Percentiles rank a stretch among this genome's conserved stretches.
Evolutionary conservation across 2,329 filamentous ascomycete species (phyloP).

Genomic region (Monosporascus ibericus): DNA sequence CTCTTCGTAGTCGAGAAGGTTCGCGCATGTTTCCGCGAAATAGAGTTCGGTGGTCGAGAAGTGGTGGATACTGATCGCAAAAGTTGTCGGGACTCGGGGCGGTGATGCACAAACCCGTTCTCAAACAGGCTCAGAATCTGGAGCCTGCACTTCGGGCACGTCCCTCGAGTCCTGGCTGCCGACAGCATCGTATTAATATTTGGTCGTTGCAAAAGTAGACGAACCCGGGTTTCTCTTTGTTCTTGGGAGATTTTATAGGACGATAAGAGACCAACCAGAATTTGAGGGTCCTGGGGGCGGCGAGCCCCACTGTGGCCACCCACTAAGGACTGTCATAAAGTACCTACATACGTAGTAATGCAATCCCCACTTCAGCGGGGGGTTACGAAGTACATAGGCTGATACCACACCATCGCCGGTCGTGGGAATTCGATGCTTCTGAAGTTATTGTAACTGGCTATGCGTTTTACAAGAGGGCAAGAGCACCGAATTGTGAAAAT

Average conservation of each 20-base stretch:
- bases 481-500: neutral
- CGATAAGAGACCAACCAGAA: neutral
- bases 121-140: constrained; percentile 31
- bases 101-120: constrained; percentile 24
- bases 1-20: constrained; percentile 18
- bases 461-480: too few relatives aligned
- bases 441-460: too few relatives aligned
- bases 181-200: constrained; percentile 27
- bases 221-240: neutral
- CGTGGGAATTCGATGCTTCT: too few relatives aligned
- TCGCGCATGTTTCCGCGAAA: constrained; percentile 8
- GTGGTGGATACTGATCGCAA: constrained; percentile 7
- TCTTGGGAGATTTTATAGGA: neutral
- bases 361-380: neutral
- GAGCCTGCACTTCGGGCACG: constrained; percentile 32
- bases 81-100: constrained; percentile 9
- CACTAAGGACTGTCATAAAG: neutral
- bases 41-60: constrained; percentile 4
- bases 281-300: neutral
- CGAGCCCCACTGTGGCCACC: neutral
- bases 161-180: constrained; percentile 28
- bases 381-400: neutral
- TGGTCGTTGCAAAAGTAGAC: neutral
- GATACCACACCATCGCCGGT: neutral
- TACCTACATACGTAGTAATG: too few relatives aligned